Conservation (phyloP, 2,329 filamentous ascomycete genomes). For the Colletotrichum agaves region DNA sequence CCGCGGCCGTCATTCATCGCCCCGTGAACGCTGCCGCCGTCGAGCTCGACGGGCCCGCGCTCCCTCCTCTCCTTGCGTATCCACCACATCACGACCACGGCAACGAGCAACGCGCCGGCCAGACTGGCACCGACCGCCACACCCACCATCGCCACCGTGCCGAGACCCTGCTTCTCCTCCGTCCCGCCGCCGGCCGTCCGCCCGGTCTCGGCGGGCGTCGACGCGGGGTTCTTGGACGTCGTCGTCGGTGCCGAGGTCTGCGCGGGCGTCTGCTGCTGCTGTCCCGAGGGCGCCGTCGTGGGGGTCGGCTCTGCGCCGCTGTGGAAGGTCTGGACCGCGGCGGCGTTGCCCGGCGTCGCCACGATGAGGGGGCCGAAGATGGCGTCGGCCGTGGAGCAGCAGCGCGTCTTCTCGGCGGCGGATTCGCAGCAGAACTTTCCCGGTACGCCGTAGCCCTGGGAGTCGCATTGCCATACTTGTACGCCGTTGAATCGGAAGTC, state of each 20-base stretch:
- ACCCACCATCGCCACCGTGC: constrained; percentile 21
- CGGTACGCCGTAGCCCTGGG: constrained; percentile 18
- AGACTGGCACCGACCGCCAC: constrained; percentile 29
- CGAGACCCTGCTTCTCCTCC: neutral
- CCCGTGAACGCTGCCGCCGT: constrained; percentile 12
- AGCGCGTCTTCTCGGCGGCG: constrained; percentile 33
- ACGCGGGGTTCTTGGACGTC: constrained; percentile 5
- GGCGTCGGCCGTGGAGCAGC: constrained; percentile 26
- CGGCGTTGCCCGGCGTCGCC: constrained; percentile 29
- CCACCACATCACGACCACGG: constrained; percentile 29
- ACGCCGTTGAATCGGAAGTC: constrained; percentile 36
- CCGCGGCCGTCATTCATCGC: constrained; percentile 21
- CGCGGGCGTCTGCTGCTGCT: neutral
- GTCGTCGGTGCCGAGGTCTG: constrained; percentile 11
- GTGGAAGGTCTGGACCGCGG: constrained; percentile 25
- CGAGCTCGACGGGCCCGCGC: constrained; percentile 14
- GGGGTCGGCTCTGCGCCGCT: neutral
- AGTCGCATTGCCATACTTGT: constrained; percentile 33
- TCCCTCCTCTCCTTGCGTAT: constrained; percentile 21
- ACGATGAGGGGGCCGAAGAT: constrained; percentile 31
- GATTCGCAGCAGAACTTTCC: constrained; percentile 37
- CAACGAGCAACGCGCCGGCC: constrained; percentile 27
- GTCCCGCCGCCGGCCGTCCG: neutral
- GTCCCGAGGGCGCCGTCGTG: neutral
- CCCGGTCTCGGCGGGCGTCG: neutral